phyloP scores from a whole-genome alignment of 2,329 filamentous ascomycete genomes.

The Ascochyta lentis region DNA sequence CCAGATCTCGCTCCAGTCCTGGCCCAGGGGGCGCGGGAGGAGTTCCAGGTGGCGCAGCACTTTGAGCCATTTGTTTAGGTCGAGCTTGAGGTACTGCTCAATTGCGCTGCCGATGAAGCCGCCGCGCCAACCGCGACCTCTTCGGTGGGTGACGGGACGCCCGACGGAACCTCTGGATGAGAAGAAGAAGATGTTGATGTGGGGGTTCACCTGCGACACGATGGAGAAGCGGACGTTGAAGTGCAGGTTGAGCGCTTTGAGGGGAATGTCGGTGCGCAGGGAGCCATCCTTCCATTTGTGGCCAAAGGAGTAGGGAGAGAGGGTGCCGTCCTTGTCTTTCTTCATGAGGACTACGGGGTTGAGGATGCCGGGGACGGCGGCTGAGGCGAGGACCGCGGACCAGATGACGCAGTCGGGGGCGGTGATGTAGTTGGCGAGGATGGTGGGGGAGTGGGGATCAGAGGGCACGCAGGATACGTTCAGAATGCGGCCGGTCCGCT shows the following conservation, averaged over 20 bases:
- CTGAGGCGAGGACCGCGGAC: conserved; percentile 93
- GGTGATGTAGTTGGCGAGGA: conserved; percentile 94
- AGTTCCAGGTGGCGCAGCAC: conserved; percentile 92
- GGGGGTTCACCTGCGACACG: conserved; percentile 86
- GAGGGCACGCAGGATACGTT: conserved; percentile 97
- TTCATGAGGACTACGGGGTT: conserved; percentile 94
- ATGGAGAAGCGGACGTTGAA: conserved; percentile 99
- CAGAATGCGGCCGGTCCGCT: conserved; percentile 89
- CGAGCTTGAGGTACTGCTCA: conserved; percentile 95
- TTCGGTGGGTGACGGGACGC: conserved; percentile 90
- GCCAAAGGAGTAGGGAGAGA: conserved; percentile 92
- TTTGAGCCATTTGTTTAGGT: conserved; percentile 97
- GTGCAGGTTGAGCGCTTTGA: conserved; percentile 91
- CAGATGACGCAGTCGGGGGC: conserved; percentile 97
- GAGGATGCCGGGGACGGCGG: conserved; percentile 92
- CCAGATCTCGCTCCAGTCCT: conserved; percentile 98
- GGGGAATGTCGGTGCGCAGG: conserved; percentile 90
- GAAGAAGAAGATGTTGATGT: conserved; percentile 99
- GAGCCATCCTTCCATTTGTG: conserved; percentile 99
- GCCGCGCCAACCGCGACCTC: conserved; percentile 92
- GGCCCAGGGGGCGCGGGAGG: conserved; percentile 84
- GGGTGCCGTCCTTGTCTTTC: conserved; percentile 76
- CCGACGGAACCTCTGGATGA: conserved; percentile 90
- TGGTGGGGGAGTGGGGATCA: conserved; percentile 90
- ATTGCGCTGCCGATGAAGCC: conserved; percentile 91